Evolutionary conservation across 805 yeast species (phyloP), one percentile per base, ranked within the genome.

Genomic region (Nakazawaea anatomiae): DNA sequence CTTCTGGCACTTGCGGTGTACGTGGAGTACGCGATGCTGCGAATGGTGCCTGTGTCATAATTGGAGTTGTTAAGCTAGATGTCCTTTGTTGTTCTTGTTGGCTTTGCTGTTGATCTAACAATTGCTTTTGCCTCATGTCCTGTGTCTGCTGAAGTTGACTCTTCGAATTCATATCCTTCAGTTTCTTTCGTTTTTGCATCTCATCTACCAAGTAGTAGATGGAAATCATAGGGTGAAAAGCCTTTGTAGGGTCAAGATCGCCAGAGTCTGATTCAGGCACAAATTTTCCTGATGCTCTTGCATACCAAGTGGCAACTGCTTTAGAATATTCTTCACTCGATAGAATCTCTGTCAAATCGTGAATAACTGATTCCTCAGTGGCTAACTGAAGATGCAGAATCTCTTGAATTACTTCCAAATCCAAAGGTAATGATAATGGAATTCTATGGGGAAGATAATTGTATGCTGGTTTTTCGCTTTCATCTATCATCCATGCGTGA

Each of bases 401-500:
- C 48, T 87, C 88, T 51, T 76, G 75, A 9, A 92, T 71, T 9
- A 91, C 88, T 0, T 71, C 76, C 0, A 73, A 74, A 59, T 88
- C 85, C 48, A 89, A 70, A 0, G 95, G 96, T 48, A 77, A 69
- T 14, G 73, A 71, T 58, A 94, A 68, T 2, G 99, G 99, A 4
- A 72, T 67, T 58, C 99, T 76, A 46, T 75, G 76, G 0, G 98
- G 97, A 39, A 94, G 68, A 62, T 83, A 85, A 42, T 82, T 81
- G 9, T 82, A 76, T 1, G 87, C 84, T 0, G 84, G 78, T 8
- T 35, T 45, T 36, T 78, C 78, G 50, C 89, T 96, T 36, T 97
- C 97, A 63, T 83, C 83, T 51, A 76, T 76, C 92, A 94, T 89
- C 99, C 99, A 94, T 1, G 96, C 96, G 60, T 94, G 98, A 51